Conservation (phyloP, 139 green algal species). For the Eudorina sp. region DNA sequence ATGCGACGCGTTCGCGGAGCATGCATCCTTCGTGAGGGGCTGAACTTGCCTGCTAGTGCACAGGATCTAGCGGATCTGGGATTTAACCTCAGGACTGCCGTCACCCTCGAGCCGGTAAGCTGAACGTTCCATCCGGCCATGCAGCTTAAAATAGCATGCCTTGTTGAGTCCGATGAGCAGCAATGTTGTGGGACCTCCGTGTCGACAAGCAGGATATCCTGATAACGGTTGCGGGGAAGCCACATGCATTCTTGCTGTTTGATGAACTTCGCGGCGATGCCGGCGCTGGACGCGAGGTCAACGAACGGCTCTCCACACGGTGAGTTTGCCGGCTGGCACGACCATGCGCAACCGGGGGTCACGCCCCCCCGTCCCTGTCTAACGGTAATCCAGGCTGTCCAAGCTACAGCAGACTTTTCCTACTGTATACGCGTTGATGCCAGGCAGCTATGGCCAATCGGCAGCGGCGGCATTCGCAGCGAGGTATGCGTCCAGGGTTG, state of each 20-base stretch:
- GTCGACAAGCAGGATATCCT: constrained; percentile 33
- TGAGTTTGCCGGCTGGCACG: too few species aligned
- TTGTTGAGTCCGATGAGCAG: too few species aligned
- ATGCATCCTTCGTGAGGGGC: background rate
- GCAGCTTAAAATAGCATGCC: too few species aligned
- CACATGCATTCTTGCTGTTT: constrained; percentile 37
- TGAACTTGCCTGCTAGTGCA: background rate
- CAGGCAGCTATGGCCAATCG: background rate
- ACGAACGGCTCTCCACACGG: background rate
- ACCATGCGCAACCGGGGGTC: too few species aligned
- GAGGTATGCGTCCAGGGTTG: background rate
- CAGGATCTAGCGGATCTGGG: background rate
- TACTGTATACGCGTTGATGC: background rate
- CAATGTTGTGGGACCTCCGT: too few species aligned
- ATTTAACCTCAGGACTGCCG: background rate
- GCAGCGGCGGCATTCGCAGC: background rate
- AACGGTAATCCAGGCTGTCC: background rate
- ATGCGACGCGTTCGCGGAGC: background rate
- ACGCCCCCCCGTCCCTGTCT: too few species aligned
- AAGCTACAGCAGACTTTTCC: background rate
- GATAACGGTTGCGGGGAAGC: background rate
- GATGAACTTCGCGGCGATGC: background rate
- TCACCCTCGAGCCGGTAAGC: constrained; percentile 14
- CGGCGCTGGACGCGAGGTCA: background rate
- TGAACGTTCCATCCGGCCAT: too few species aligned